Evolutionary conservation across 2,329 filamentous ascomycete genomes (phyloP).

Genomic region (Colletotrichum spinosum): DNA sequence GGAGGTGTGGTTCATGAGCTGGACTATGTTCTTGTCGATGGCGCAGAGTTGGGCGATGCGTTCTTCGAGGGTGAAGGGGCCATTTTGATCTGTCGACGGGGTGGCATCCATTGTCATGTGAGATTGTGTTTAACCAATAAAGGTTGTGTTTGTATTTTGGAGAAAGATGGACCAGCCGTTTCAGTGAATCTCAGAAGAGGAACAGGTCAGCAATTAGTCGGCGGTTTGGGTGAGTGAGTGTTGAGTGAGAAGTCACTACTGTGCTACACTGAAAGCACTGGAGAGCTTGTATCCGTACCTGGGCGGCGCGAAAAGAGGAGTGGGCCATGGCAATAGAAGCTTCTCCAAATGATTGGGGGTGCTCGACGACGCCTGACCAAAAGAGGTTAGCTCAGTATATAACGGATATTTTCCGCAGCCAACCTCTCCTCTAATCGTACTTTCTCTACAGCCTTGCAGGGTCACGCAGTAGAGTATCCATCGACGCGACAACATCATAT

Average conservation of each 20-base stretch:
- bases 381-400: background rate
- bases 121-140: background rate
- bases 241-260: background rate
- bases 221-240: background rate
- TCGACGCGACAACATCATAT: constrained; percentile 26
- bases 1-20: constrained; percentile 58
- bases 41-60: constrained; percentile 84
- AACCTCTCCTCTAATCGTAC: constrained; percentile 15
- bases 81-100: constrained; percentile 38
- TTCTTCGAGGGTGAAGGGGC: constrained; percentile 77
- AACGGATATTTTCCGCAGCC: constrained; percentile 35
- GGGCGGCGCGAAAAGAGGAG: background rate
- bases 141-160: too few relatives aligned
- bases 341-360: constrained; percentile 17
- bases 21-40: constrained; percentile 73
- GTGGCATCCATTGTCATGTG: constrained; percentile 27
- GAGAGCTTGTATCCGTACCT: background rate
- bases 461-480: constrained; percentile 21
- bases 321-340: background rate
- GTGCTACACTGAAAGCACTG: too few relatives aligned
- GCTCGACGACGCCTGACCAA: background rate
- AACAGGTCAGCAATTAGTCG: too few relatives aligned
- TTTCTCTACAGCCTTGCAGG: constrained; percentile 31
- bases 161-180: too few relatives aligned
- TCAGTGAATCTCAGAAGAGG: too few relatives aligned